Base-by-base conservation (phyloP, 441 rosid species). In the Sinapis alba region DNA sequence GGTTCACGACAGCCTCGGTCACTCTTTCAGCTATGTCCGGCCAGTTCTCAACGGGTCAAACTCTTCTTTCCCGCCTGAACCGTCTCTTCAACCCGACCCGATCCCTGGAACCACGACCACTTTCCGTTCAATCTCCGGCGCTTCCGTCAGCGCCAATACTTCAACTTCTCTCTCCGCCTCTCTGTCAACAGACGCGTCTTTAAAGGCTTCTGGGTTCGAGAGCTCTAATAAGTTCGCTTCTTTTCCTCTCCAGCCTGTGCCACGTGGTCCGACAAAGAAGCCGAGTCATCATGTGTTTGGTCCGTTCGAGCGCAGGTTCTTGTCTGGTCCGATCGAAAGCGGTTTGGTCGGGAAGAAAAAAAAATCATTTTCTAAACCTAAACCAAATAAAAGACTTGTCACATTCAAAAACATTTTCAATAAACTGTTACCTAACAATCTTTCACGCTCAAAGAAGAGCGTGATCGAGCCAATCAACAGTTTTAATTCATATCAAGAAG, bases 111-210 rank as follows among this genome's bases (percentile, higher is more conserved):
- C 34, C 1, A 77, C 85, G 45, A 83, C 86, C 16, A 78, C 87
- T 19, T 87, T 86, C 77, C 81, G 82, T 27, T 81, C 90, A 27
- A 88, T 90, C 59, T 86, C 95, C 74, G 95, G 95, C 38, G 95
- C 95, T 9, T 90, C 92, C 11, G 86, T 88, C 63, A 81, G 95
- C 72, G 92, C 95, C 69, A 90, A 90, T 80, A 59, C 79, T 36
- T 84, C 95, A 1, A 80, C 92, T 32, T 77, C 79, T 0, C 86
- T 82, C 53, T 81, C 91, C 19, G 79, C 77, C 45, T 79, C 86
- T 5, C 78, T 80, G 54, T 68, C 67, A 50, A 82, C 79, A 19
- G 65, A 81, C 69, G 2, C 19, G 12, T 79, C 77, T 5, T 68
- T 81, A 1, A 12, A 23, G 0, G 84, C 88, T 6, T 81, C 88